Conservation (phyloP, 805 yeast genomes). For the Starmerella sp. region DNA sequence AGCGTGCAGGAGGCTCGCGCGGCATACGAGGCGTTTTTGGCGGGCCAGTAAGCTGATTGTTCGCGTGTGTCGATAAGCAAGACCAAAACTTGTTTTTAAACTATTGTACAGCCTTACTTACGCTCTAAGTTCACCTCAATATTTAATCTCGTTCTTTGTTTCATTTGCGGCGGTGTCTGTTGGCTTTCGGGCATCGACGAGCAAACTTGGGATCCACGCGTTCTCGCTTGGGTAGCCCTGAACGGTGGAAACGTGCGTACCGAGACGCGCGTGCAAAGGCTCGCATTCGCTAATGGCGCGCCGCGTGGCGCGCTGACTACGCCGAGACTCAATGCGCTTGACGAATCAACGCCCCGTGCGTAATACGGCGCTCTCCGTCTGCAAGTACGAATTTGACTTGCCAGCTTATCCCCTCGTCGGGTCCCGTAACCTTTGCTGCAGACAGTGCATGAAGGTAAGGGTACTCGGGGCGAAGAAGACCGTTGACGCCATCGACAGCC, state of each 20-base stretch:
- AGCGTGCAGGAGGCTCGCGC: slow-evolving; percentile 89
- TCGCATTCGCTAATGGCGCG: too few species aligned
- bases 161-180: background rate
- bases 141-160: background rate
- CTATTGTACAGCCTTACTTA: slow-evolving; percentile 3
- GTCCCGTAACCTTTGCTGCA: background rate
- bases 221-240: too few species aligned
- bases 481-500: background rate
- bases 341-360: too few species aligned
- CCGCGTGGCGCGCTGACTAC: too few species aligned
- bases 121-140: background rate
- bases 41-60: slow-evolving; percentile 28
- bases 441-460: background rate
- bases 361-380: too few species aligned
- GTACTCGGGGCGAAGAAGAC: background rate
- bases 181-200: too few species aligned
- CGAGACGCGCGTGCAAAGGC: too few species aligned
- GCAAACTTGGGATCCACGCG: too few species aligned
- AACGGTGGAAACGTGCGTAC: too few species aligned
- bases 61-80: background rate
- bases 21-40: slow-evolving; percentile 87
- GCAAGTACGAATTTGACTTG: too few species aligned
- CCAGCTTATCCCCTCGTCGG: too few species aligned
- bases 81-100: background rate
- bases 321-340: too few species aligned